Base-by-base conservation (phyloP, 257 asterid genomes). In the Plantago elongata region DNA sequence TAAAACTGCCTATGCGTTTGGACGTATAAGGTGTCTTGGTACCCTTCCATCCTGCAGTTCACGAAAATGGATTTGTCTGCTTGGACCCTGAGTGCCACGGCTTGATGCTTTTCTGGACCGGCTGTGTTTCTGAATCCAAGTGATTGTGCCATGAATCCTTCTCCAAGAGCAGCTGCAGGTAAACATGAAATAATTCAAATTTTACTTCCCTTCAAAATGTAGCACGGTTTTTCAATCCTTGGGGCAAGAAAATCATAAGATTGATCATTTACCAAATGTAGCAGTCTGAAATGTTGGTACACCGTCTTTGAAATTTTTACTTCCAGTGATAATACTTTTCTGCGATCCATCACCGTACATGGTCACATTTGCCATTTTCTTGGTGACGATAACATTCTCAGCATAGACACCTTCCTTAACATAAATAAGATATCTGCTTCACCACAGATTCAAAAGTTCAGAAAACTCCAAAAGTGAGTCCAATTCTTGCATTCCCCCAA, bases 281-380 rank as follows among this genome's bases (percentile, higher is more conserved):
- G 99, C 99, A 3, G 96, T 89, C 57, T 79, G 85, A 54, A 45
- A 86, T n/a, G 91, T 82, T 18, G 95, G 80, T 2, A 78, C 75
- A 63, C 96, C 99, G 42, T 92, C 97, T 1, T 74, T 89, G 18
- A 54, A 83, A 29, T 80, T 89, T 75, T 89, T 92, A 75, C 51
- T 80, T 45, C 97, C 97, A 0, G 90, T 76, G 72, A 92, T 52
- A 9, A 92, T 57, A 77, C 82, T 84, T 75, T 92, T 92, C 68
- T 92, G 95, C 0, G 99, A 92, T 72, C 99, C 99, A 3, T 78
- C 97, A 11, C 99, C 99, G 16, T 78, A 76, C 37, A 92, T 83
- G 13, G 99, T 86, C 3, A 92, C 60, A 51, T 92, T 92, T 5
- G 50, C 82, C 95, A 87, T 87, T 38, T 77, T 72, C 71, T 83